Percentiles rank a stretch among this genome's conserved stretches.
phyloP scores from a whole-genome alignment of 331 rosid genomes.

The Malus hybrid region DNA sequence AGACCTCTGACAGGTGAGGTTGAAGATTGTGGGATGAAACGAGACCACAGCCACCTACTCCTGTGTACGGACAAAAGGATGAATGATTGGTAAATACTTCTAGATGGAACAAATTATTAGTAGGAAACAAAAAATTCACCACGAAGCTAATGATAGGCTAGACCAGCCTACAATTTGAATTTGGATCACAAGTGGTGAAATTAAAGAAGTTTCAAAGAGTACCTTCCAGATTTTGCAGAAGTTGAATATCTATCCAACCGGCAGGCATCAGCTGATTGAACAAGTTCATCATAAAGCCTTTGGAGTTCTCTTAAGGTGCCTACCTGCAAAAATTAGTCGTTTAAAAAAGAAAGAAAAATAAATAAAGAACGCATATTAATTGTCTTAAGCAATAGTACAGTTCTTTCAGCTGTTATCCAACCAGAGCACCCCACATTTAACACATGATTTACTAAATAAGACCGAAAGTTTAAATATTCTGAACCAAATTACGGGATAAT shows the following conservation, averaged over 20 bases:
- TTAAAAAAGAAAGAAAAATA: background rate
- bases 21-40: conserved; percentile 71
- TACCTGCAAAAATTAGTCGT: conserved; percentile 40
- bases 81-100: background rate
- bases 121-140: background rate
- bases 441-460: background rate
- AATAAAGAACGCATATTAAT: background rate
- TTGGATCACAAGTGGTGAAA: conserved; percentile 3
- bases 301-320: conserved; percentile 79
- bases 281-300: conserved; percentile 88
- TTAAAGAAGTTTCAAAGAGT: conserved; percentile 10
- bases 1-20: conserved; percentile 83
- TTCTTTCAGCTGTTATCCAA: conserved; percentile 8
- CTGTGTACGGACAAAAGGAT: conserved; percentile 28
- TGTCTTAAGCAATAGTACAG: background rate
- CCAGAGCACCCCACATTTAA: background rate
- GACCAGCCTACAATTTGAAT: conserved; percentile 1
- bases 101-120: background rate
- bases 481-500: background rate
- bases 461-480: background rate
- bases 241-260: conserved; percentile 54
- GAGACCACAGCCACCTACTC: conserved; percentile 96
- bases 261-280: conserved; percentile 55
- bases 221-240: conserved; percentile 72
- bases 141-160: conserved; percentile 16